Evolutionary conservation across 257 asterid genomes (phyloP).

Genomic region (Ophiorrhiza pumila): DNA sequence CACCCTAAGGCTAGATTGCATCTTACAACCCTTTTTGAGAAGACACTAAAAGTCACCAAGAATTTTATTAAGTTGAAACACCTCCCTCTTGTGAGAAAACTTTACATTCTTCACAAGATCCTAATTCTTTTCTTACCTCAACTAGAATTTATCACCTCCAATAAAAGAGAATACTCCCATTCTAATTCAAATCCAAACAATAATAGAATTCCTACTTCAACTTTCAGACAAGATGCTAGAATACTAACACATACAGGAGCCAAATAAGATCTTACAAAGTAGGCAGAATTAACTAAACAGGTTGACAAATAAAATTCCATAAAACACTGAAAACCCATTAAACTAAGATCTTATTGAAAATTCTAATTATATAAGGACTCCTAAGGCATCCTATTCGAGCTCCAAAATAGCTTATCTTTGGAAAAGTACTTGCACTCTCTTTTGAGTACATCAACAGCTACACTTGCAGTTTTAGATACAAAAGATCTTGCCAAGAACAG

Average conservation of each 20-base stretch:
- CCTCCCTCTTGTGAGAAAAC: neutral
- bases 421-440: neutral
- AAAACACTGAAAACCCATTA: too few species aligned
- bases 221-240: neutral
- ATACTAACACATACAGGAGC: too few species aligned
- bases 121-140: neutral
- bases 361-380: neutral
- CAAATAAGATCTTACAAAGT: neutral
- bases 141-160: neutral
- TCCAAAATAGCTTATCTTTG: neutral
- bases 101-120: neutral
- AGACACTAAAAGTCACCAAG: neutral
- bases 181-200: neutral
- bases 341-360: too few species aligned
- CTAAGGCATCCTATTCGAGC: neutral
- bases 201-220: neutral
- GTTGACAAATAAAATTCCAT: too few species aligned
- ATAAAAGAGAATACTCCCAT: neutral
- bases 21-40: neutral
- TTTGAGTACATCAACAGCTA: neutral
- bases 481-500: neutral
- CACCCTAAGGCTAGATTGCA: neutral
- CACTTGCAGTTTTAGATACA: neutral
- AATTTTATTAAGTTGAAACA: neutral
- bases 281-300: too few species aligned